These are phyloP conservation scores for Sphagnum fallax DNA, from an alignment of 228 moss, liverwort and hornwort species.

Conservation along the genomic window DNA sequence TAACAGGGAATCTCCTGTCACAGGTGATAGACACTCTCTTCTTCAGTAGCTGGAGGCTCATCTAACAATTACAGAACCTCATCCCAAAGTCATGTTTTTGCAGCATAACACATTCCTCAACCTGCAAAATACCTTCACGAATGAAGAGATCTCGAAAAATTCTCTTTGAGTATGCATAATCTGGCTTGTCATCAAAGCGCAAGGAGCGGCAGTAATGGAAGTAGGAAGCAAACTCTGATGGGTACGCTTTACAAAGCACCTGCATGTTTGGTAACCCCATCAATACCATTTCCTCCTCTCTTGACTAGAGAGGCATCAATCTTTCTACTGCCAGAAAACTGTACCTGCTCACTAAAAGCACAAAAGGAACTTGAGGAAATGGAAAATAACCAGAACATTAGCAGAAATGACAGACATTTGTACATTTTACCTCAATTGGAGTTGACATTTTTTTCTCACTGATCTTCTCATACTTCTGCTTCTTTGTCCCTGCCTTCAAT, in stretches of 20 bases:
- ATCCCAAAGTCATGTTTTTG: no score
- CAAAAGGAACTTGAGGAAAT: constrained; percentile 34
- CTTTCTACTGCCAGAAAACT: no score
- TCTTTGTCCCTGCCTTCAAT: constrained; percentile 95
- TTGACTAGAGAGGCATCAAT: no score
- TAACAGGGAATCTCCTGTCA: no score
- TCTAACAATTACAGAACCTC: no score
- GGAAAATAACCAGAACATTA: not conserved
- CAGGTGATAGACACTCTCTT: no score
- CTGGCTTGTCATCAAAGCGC: constrained; percentile 97
- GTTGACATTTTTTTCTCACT: constrained; percentile 99
- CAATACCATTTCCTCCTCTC: no score
- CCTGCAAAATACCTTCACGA: constrained; percentile 59
- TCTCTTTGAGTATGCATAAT: constrained; percentile 94
- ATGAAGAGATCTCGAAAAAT: constrained; percentile 99
- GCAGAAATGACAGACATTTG: no score
- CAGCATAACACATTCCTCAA: no score
- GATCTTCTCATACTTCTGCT: constrained; percentile 98
- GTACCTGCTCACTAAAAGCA: constrained; percentile 42
- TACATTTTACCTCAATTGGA: constrained; percentile 68
- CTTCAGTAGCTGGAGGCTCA: no score
- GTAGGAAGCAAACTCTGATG: constrained; percentile 95
- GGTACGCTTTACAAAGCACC: constrained; percentile 86
- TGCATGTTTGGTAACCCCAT: constrained; percentile 10
- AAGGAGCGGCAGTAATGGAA: constrained; percentile 99